These are phyloP conservation scores for Penicillium brevicompactum DNA, from an alignment of 2,329 filamentous ascomycete species.

Conservation along the genomic window DNA sequence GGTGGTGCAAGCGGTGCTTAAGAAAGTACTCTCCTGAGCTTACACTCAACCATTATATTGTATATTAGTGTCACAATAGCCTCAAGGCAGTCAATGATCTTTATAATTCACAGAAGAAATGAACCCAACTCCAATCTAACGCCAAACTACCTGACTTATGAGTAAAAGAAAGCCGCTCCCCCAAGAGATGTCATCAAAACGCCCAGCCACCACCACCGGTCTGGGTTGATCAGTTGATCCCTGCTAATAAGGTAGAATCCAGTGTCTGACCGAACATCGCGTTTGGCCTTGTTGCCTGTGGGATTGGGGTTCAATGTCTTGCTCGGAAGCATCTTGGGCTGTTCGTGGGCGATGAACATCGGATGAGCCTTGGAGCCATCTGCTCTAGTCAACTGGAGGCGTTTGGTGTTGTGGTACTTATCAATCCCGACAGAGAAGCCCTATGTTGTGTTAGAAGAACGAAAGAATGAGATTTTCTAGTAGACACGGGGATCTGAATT, in stretches of 20 bases:
- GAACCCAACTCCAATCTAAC: background rate
- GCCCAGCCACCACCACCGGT: conserved; percentile 53
- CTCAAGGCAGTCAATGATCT: conserved; percentile 1
- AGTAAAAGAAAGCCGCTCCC: conserved; percentile 40
- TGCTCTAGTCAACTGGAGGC: conserved; percentile 65
- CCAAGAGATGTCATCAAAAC: conserved; percentile 50
- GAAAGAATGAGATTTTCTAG: background rate
- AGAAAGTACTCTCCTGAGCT: conserved; percentile 33
- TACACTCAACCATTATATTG: conserved; percentile 14
- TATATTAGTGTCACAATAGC: conserved; percentile 29
- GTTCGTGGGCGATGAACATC: conserved; percentile 65
- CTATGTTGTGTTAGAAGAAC: conserved; percentile 26
- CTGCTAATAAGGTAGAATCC: conserved; percentile 27
- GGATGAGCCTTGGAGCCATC: conserved; percentile 68
- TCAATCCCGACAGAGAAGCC: conserved; percentile 54
- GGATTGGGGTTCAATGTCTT: conserved; percentile 62
- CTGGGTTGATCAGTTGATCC: conserved; percentile 40
- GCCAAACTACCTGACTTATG: conserved; percentile 16
- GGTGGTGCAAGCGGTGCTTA: conserved; percentile 33
- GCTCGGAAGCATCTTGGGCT: conserved; percentile 71
- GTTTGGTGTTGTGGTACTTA: conserved; percentile 61
- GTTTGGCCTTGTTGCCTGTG: conserved; percentile 37
- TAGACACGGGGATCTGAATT: background rate
- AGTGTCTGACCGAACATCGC: conserved; percentile 12
- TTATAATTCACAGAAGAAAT: conserved; percentile 8